Evolutionary conservation across 371 early-diverging fungal genomes (phyloP).

Genomic region (Rhizomucor pusillus): DNA sequence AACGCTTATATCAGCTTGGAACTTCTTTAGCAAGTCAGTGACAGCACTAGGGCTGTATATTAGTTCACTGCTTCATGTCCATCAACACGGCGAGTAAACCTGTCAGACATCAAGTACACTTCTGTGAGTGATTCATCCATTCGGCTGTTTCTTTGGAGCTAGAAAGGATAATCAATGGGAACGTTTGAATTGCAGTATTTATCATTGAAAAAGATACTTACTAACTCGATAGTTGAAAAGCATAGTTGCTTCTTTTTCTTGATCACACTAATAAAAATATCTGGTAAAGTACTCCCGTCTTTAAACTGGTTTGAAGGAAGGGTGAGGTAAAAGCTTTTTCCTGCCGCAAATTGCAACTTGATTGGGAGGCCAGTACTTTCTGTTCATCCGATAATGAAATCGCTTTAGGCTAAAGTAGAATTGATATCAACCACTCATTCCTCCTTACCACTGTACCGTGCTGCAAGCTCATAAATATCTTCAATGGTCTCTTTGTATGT

Average conservation of each 20-base stretch:
- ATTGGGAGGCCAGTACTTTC: slow-evolving; percentile 54
- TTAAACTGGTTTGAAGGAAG: slow-evolving; percentile 34
- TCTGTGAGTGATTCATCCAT: slow-evolving; percentile 84
- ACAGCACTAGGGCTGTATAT: slow-evolving; percentile 47
- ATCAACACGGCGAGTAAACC: slow-evolving; percentile 29
- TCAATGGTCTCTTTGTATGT: slow-evolving; percentile 83
- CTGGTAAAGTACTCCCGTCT: slow-evolving; percentile 31
- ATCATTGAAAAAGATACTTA: slow-evolving; percentile 16
- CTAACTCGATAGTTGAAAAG: slow-evolving; percentile 82
- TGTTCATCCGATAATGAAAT: not conserved
- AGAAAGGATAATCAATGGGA: not conserved
- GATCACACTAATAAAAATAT: slow-evolving; percentile 57
- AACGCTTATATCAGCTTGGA: slow-evolving; percentile 59
- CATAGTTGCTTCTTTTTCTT: slow-evolving; percentile 57
- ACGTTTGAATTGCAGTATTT: no score
- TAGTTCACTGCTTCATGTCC: not conserved
- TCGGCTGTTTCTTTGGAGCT: slow-evolving; percentile 58
- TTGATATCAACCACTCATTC: no score
- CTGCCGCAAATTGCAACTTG: slow-evolving; percentile 61
- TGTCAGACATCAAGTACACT: slow-evolving; percentile 82
- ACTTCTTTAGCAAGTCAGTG: slow-evolving; percentile 51
- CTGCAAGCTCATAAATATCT: slow-evolving; percentile 76
- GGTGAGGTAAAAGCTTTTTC: slow-evolving; percentile 64
- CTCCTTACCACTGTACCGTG: slow-evolving; percentile 53
- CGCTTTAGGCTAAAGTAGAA: not conserved